phyloP scores from a whole-genome alignment of 768 basidiomycete species.

The Tulasnella sp. region DNA sequence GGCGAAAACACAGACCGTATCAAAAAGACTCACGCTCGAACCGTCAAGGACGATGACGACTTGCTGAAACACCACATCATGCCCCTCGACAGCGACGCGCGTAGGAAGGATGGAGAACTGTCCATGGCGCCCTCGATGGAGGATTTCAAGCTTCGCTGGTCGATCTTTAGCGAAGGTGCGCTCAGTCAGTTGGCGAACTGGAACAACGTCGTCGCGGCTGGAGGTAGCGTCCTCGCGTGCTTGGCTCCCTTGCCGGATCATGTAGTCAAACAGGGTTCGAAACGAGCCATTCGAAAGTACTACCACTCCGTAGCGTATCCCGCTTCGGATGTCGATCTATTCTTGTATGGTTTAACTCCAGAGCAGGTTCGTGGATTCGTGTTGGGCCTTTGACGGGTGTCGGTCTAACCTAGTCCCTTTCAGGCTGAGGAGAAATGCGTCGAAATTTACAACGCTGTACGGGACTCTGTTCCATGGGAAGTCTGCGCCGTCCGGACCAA shows the following conservation, averaged over 20 bases:
- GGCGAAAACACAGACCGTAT: slow-evolving; percentile 51
- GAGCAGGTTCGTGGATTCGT: slow-evolving; percentile 50
- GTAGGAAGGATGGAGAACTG: slow-evolving; percentile 56
- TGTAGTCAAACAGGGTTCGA: slow-evolving; percentile 51
- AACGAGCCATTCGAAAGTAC: slow-evolving; percentile 60
- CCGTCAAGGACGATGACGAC: slow-evolving; percentile 52
- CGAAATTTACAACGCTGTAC: slow-evolving; percentile 63
- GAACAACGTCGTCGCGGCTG: slow-evolving; percentile 66
- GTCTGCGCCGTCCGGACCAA: slow-evolving; percentile 42
- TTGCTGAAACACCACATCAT: slow-evolving; percentile 56
- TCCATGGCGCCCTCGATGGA: slow-evolving; percentile 56
- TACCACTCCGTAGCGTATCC: slow-evolving; percentile 61
- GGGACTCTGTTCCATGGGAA: slow-evolving; percentile 69
- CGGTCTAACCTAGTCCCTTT: neutral
- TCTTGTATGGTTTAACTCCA: slow-evolving; percentile 61
- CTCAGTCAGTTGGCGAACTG: slow-evolving; percentile 60
- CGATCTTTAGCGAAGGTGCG: slow-evolving; percentile 64
- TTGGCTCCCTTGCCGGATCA: slow-evolving; percentile 55
- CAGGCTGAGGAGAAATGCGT: slow-evolving; percentile 64
- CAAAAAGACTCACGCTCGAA: slow-evolving; percentile 56
- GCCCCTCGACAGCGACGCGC: slow-evolving; percentile 51
- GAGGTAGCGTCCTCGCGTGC: slow-evolving; percentile 63
- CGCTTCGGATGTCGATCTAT: slow-evolving; percentile 65
- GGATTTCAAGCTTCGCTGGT: slow-evolving; percentile 67
- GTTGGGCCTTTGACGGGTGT: neutral